Conservation (phyloP, 2,329 filamentous ascomycete genomes). For the Nigrograna mackinnonii region DNA sequence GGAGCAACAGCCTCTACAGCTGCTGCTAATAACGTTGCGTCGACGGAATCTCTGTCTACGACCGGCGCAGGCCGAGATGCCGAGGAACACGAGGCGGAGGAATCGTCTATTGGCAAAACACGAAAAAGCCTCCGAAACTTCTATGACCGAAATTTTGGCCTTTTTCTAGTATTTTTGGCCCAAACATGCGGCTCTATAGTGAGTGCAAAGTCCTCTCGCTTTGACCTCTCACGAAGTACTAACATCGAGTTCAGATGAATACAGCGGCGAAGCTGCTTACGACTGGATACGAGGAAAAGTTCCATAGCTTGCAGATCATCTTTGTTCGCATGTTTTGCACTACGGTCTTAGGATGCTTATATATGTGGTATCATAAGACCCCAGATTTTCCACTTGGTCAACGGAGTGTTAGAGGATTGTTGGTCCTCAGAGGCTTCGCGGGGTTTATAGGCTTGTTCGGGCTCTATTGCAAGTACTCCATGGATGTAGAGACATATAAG, state of each 20-base stretch:
- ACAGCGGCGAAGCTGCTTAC: conserved; percentile 1
- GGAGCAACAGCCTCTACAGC: background rate
- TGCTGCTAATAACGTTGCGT: background rate
- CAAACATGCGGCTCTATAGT: conserved; percentile 32
- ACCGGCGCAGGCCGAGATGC: background rate
- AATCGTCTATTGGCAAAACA: background rate
- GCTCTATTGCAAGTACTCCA: conserved; percentile 16
- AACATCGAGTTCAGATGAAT: background rate
- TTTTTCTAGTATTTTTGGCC: conserved; percentile 1
- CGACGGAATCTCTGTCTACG: background rate
- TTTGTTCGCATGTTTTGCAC: conserved; percentile 78
- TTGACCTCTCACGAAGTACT: background rate
- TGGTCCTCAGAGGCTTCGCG: conserved; percentile 14
- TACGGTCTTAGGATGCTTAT: conserved; percentile 62
- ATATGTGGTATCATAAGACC: conserved; percentile 67
- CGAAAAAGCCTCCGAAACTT: background rate
- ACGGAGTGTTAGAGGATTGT: conserved; percentile 10
- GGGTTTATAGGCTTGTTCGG: conserved; percentile 18
- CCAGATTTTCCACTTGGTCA: conserved; percentile 17
- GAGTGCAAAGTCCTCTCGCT: background rate
- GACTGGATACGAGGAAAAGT: conserved; percentile 4
- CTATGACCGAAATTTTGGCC: conserved; percentile 2
- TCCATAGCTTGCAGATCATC: conserved; percentile 57
- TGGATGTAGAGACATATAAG: background rate
- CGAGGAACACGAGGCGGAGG: background rate